phyloP scores from a whole-genome alignment of 2,329 filamentous ascomycete genomes.

The Sclerotinia spermophila region DNA sequence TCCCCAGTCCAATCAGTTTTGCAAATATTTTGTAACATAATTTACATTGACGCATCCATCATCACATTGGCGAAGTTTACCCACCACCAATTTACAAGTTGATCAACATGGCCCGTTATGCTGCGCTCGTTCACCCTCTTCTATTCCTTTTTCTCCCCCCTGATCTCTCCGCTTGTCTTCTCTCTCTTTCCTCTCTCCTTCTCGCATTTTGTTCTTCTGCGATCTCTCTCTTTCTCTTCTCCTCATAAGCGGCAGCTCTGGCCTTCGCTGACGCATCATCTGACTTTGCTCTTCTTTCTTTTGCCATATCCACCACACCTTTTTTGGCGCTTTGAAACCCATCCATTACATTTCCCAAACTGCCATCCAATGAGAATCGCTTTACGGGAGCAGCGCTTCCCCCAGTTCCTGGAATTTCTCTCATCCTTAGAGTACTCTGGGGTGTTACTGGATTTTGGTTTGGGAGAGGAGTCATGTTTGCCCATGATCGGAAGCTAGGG shows the following conservation, averaged over 20 bases:
- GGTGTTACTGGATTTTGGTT: conserved; percentile 9
- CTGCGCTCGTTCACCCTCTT: not conserved
- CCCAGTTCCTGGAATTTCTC: not conserved
- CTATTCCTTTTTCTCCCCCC: not conserved
- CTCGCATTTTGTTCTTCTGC: conserved; percentile 8
- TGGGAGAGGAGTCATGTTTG: conserved; percentile 38
- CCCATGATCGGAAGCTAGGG: conserved; percentile 38
- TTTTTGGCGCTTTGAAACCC: conserved; percentile 9
- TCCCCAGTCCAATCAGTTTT: not conserved
- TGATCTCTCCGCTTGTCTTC: not conserved
- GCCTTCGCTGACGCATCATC: not conserved
- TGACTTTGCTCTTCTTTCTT: conserved; percentile 7
- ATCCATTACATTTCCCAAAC: conserved; percentile 7
- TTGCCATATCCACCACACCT: not conserved
- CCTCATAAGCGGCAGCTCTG: conserved; percentile 11
- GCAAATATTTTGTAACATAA: not conserved
- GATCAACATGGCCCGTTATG: not conserved
- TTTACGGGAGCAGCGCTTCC: not conserved
- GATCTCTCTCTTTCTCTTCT: conserved; percentile 1
- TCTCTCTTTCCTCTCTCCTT: conserved; percentile 4
- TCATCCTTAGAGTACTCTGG: not conserved
- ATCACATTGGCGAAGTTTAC: not conserved
- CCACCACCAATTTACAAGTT: not conserved
- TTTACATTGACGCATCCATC: conserved; percentile 7
- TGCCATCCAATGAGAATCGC: conserved; percentile 8